phyloP scores from a whole-genome alignment of 441 rosid genomes.

The Theobroma grandiflorum region DNA sequence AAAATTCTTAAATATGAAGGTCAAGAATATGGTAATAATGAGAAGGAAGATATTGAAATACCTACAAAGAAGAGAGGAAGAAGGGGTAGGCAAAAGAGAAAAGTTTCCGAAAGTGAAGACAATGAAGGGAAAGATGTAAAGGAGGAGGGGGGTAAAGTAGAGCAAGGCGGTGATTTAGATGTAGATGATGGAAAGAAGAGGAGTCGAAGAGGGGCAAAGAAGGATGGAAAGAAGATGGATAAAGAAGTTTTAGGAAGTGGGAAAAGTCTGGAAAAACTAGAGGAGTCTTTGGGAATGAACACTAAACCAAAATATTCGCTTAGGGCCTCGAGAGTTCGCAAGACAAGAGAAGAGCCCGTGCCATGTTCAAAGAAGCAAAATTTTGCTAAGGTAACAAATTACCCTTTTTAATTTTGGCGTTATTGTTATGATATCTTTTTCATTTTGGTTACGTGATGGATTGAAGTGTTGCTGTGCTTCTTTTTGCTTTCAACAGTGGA shows the following conservation, averaged over 20 bases:
- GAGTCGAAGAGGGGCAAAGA: conserved; percentile 5
- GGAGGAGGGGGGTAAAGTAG: not conserved
- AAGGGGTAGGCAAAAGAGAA: conserved; percentile 13
- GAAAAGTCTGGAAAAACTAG: not conserved
- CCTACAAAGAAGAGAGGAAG: conserved; percentile 2
- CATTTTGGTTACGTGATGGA: conserved; percentile 8
- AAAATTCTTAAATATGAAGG: conserved; percentile 10
- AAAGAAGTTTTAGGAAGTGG: not conserved
- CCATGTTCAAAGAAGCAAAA: not conserved
- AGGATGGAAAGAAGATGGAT: not conserved
- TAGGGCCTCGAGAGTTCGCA: not conserved
- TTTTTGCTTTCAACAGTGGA: conserved; percentile 31
- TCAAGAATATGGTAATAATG: conserved; percentile 9
- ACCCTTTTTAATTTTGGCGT: not conserved
- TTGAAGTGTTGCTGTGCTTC: not conserved
- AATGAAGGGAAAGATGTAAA: conserved; percentile 18
- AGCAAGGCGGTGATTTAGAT: not conserved
- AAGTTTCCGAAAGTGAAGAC: not conserved
- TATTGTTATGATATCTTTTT: not conserved
- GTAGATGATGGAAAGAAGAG: conserved; percentile 15
- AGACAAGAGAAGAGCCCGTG: conserved; percentile 11
- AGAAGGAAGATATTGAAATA: conserved; percentile 10
- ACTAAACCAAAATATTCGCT: conserved; percentile 2
- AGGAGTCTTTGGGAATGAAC: not conserved
- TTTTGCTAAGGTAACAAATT: not conserved